Conservation (phyloP, 2,329 filamentous ascomycete species). For the Diaporthe velutina region DNA sequence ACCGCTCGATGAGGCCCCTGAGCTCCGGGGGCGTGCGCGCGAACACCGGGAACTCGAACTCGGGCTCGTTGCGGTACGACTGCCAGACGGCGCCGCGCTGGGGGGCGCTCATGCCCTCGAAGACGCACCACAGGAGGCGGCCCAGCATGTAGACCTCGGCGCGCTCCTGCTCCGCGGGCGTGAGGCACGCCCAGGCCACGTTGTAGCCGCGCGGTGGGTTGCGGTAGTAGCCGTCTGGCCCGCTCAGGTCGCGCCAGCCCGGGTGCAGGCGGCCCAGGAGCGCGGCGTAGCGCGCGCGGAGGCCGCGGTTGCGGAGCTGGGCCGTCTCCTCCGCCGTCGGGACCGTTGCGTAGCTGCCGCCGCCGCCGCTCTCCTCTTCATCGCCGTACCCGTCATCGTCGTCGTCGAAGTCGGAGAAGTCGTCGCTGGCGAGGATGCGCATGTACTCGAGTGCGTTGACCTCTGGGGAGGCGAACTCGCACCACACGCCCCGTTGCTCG, state of each 20-base stretch:
- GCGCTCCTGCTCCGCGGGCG: conserved; percentile 63
- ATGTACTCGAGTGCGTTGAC: conserved; percentile 71
- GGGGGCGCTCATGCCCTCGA: conserved; percentile 70
- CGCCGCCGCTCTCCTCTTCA: conserved; percentile 44
- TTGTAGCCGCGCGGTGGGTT: conserved; percentile 67
- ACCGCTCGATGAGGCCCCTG: conserved; percentile 62
- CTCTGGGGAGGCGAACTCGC: conserved; percentile 71
- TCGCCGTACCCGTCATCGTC: conserved; percentile 52
- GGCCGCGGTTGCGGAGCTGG: conserved; percentile 17
- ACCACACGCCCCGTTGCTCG: conserved; percentile 74
- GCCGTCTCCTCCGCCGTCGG: conserved; percentile 1
- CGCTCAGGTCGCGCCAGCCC: conserved; percentile 57
- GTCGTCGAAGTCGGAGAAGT: conserved; percentile 59
- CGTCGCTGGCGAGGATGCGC: conserved; percentile 64
- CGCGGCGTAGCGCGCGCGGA: conserved; percentile 53
- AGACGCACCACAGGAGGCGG: conserved; percentile 72
- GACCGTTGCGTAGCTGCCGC: conserved; percentile 23
- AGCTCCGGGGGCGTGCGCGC: conserved; percentile 59
- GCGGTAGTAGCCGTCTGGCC: conserved; percentile 58
- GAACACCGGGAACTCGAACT: conserved; percentile 68
- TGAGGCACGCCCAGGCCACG: conserved; percentile 68
- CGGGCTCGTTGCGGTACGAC: conserved; percentile 69
- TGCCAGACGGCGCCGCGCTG: conserved; percentile 70
- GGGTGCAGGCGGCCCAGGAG: conserved; percentile 60
- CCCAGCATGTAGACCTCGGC: conserved; percentile 75